Conservation (phyloP, 2,329 filamentous ascomycete genomes). For the Boeremia lycopersici region DNA sequence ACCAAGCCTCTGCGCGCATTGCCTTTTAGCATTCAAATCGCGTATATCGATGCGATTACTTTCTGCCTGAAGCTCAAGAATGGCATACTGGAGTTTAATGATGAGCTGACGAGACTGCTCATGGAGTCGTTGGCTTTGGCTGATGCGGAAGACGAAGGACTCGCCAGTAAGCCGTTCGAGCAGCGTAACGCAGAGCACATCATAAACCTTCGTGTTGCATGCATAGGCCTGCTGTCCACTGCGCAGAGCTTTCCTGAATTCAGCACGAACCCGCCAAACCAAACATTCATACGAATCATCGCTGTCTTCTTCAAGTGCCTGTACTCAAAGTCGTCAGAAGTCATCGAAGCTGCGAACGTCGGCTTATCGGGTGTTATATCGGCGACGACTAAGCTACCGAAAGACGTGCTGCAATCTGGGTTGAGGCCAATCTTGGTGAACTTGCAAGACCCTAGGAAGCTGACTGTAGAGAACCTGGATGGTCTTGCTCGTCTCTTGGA, state of each 20-base stretch:
- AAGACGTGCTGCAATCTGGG: slow-evolving; percentile 92
- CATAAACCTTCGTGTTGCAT: slow-evolving; percentile 87
- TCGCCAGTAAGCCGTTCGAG: slow-evolving; percentile 85
- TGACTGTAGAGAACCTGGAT: slow-evolving; percentile 87
- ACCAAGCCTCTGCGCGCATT: slow-evolving; percentile 91
- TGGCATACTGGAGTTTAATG: slow-evolving; percentile 89
- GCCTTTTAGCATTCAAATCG: slow-evolving; percentile 94
- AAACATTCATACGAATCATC: slow-evolving; percentile 70
- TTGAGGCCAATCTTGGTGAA: slow-evolving; percentile 95
- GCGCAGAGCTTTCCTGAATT: slow-evolving; percentile 95
- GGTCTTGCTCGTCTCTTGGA: slow-evolving; percentile 88
- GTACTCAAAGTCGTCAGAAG: slow-evolving; percentile 89
- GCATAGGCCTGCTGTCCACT: slow-evolving; percentile 88
- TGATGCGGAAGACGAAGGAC: slow-evolving; percentile 89
- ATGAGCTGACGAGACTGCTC: slow-evolving; percentile 84
- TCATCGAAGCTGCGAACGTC: slow-evolving; percentile 91
- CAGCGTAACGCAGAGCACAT: slow-evolving; percentile 96
- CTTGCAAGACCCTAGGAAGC: slow-evolving; percentile 87
- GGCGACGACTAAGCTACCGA: slow-evolving; percentile 89
- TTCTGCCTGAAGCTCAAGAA: slow-evolving; percentile 90
- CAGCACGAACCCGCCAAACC: slow-evolving; percentile 72
- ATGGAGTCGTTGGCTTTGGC: slow-evolving; percentile 93
- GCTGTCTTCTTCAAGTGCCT: slow-evolving; percentile 97
- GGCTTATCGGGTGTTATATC: slow-evolving; percentile 86
- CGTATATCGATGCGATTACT: slow-evolving; percentile 96